A percentile compares a stretch with the other conserved stretches of the same genome.
Conservation (phyloP, 2,329 filamentous ascomycete species). For the Nakataea oryzae region DNA sequence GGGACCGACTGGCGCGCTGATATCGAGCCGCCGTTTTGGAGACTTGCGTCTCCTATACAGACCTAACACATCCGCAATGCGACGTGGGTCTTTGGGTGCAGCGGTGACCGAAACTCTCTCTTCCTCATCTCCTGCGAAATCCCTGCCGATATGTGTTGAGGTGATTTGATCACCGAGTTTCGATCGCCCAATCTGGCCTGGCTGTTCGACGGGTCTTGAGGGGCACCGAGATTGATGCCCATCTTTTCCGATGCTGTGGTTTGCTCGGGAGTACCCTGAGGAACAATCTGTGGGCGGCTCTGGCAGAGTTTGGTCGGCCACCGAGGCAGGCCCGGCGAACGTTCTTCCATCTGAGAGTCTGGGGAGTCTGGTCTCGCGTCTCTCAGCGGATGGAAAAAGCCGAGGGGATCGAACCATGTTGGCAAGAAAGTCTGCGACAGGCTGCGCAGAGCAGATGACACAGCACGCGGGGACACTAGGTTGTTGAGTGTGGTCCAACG, state of each 20-base stretch:
- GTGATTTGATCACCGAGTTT: not conserved
- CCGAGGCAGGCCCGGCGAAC: not conserved
- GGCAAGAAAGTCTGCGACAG: not conserved
- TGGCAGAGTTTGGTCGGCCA: not conserved
- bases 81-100: not conserved
- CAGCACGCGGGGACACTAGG: not conserved
- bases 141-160: not conserved
- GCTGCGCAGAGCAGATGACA: not conserved
- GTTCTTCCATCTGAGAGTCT: not conserved
- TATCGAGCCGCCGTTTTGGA: not conserved
- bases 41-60: not conserved
- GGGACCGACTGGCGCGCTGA: constrained; percentile 1
- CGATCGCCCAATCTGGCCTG: not conserved
- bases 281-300: not conserved
- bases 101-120: not conserved
- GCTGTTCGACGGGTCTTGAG: not conserved
- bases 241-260: no score
- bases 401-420: not conserved
- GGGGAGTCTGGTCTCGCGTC: not conserved
- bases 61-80: not conserved
- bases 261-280: not conserved
- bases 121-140: not conserved
- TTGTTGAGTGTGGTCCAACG: not conserved
- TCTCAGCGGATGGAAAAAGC: not conserved
- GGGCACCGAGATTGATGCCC: not conserved